Percentiles rank a stretch among this genome's conserved stretches.
Evolutionary conservation across 345 rosid genomes (phyloP).

Genomic region (Orychophragmus violaceus): DNA sequence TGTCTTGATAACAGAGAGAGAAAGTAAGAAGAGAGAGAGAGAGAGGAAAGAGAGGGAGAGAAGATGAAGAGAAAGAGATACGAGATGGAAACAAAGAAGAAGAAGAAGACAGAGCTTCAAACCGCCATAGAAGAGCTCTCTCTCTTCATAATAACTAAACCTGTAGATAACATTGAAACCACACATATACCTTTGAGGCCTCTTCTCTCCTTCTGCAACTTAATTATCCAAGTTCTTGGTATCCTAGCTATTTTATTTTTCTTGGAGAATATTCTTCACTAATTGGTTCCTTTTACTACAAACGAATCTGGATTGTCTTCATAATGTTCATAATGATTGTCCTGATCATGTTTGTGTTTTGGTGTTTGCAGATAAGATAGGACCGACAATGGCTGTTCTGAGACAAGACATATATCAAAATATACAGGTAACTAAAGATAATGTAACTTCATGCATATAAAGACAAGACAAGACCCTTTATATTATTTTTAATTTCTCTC

Average conservation of each 20-base stretch:
- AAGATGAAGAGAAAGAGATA: conserved; percentile 61
- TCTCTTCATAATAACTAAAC: conserved; percentile 34
- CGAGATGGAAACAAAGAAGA: conserved; percentile 51
- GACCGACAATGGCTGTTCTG: conserved; percentile 91
- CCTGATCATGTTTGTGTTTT: conserved; percentile 4
- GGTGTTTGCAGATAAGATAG: conserved; percentile 77
- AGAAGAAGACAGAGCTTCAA: conserved; percentile 52
- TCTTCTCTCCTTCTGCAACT: conserved; percentile 55
- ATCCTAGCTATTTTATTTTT: conserved; percentile 10
- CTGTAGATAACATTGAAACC: conserved; percentile 28
- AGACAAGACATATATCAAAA: conserved; percentile 81
- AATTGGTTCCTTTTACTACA: background rate
- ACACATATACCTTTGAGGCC: conserved; percentile 52
- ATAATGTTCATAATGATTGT: background rate
- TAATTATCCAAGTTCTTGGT: conserved; percentile 90
- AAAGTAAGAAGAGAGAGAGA: background rate
- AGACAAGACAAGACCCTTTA: conserved; percentile 15
- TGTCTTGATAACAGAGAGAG: background rate
- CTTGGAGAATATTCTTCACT: background rate
- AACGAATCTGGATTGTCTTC: background rate
- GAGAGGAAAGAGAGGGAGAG: background rate
- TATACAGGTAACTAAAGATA: conserved; percentile 49
- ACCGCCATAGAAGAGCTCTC: conserved; percentile 79
- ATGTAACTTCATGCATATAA: conserved; percentile 9
- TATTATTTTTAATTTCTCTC: background rate